Evolutionary conservation across 208 protist species (phyloP), one percentile per base, ranked within the genome.

Genomic region (Strigomonas galati): DNA sequence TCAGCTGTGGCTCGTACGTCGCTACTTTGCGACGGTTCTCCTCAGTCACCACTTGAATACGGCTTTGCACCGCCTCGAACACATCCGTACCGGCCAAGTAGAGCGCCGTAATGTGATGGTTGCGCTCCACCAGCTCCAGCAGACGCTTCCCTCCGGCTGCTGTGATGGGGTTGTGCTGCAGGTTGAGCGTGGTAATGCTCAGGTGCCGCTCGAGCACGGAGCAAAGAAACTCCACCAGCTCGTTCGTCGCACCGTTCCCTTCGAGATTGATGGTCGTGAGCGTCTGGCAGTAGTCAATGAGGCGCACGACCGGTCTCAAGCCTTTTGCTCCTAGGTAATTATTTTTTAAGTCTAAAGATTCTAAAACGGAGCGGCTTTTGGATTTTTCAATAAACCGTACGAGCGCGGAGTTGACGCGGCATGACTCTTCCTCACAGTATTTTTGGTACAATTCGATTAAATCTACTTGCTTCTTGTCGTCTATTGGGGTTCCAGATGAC

Each of bases 271-370:
- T 71, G n/a, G 65, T 63, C 9, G 71, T 82, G 24, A 95, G 71
- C 2, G 89, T 92, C 69, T 93, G 82, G 60, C 84, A 93, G 65
- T 83, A 60, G 21, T 78, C 76, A n/a, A 97, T 82, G 43, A 97
- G 84, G 24, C 79, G 79, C 48, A 95, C 62, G 30, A 97, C 84
- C 0, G 92, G 90, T 0, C 81, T 75, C 23, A 95, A 74, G 7
- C 92, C 92, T 7, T 90, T 91, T 5, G 90, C 72, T 21, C 92
- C 92, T n/a, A 97, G 73, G 53, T 97, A 97, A 78, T 95, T 95
- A 67, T 78, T 77, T 17, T 73, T 54, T 5, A 97, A 74, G 54
- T 89, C 69, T 3, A 78, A 55, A 23, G 53, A 63, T 56, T 72
- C 62, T 53, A 78, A 57, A 14, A 61, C 65, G 24, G 60, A 64